These are phyloP conservation scores for Kazachstania africana DNA, from an alignment of 805 yeast genomes.

Conservation along the genomic window DNA sequence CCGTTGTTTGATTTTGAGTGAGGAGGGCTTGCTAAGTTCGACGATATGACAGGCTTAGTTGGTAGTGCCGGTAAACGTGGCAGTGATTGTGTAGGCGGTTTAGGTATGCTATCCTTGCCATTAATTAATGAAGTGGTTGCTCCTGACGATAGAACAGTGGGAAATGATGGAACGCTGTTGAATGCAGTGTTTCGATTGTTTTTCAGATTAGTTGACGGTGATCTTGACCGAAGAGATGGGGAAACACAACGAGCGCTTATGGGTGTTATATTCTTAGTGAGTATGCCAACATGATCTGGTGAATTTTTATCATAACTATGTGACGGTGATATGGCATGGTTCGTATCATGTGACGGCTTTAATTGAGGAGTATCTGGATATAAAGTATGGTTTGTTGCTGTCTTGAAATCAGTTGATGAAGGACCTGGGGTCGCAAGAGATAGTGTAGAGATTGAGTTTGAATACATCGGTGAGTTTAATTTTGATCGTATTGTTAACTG, in stretches of 20 bases:
- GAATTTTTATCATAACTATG: not conserved
- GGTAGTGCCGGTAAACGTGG: slow-evolving; percentile 16
- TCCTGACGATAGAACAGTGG: too few relatives aligned
- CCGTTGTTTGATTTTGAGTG: too few relatives aligned
- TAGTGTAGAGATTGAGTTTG: slow-evolving; percentile 1
- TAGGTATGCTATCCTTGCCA: too few relatives aligned
- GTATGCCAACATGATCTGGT: not conserved
- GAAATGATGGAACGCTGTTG: too few relatives aligned
- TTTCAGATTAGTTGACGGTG: not conserved
- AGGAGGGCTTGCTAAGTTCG: too few relatives aligned
- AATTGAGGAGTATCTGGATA: slow-evolving; percentile 22
- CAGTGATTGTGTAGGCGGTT: too few relatives aligned
- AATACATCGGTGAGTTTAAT: slow-evolving; percentile 2
- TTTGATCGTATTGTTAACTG: slow-evolving; percentile 2
- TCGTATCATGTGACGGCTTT: slow-evolving; percentile 1
- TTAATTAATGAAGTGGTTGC: too few relatives aligned
- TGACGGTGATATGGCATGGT: not conserved
- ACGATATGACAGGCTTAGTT: not conserved
- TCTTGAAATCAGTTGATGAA: not conserved
- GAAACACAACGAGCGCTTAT: slow-evolving; percentile 5
- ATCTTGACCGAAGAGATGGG: slow-evolving; percentile 1
- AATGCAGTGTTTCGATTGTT: too few relatives aligned
- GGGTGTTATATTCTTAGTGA: slow-evolving; percentile 5
- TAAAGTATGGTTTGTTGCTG: slow-evolving; percentile 4
- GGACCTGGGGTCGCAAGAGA: slow-evolving; percentile 1